Conservation (phyloP, 371 early-diverging fungal genomes). For the Mycotypha africana region DNA sequence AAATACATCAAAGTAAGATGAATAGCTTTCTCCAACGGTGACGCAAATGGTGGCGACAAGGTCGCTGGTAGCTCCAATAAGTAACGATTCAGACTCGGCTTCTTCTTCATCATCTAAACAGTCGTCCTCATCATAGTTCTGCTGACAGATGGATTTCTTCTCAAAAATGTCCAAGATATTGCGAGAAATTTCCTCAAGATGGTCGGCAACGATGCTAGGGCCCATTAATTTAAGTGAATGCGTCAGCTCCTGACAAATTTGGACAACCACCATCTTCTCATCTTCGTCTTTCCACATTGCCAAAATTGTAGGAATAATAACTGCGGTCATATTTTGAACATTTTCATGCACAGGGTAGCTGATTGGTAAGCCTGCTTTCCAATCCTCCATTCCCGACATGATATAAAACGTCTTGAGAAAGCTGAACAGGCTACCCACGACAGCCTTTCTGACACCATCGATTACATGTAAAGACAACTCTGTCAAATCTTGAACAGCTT, state of each 20-base stretch:
- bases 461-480: constrained; percentile 63
- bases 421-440: constrained; percentile 58
- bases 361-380: constrained; percentile 66
- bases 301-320: constrained; percentile 64
- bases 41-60: constrained; percentile 71
- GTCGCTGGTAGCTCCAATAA: constrained; percentile 78
- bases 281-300: constrained; percentile 79
- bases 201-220: constrained; percentile 67
- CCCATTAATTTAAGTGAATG: constrained; percentile 70
- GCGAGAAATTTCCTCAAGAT: constrained; percentile 47
- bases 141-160: constrained; percentile 76
- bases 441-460: constrained; percentile 79
- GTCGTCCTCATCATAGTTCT: constrained; percentile 60
- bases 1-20: constrained; percentile 62
- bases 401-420: constrained; percentile 68
- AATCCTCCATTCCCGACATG: constrained; percentile 57
- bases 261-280: constrained; percentile 69
- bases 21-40: constrained; percentile 68
- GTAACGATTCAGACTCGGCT: constrained; percentile 75
- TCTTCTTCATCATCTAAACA: constrained; percentile 70
- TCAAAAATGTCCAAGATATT: constrained; percentile 64
- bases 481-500: constrained; percentile 54
- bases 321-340: constrained; percentile 57
- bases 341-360: constrained; percentile 63
- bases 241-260: constrained; percentile 71